Base-by-base conservation (phyloP, 2,329 filamentous ascomycete genomes). In the Orbilia blumenaviensis region DNA sequence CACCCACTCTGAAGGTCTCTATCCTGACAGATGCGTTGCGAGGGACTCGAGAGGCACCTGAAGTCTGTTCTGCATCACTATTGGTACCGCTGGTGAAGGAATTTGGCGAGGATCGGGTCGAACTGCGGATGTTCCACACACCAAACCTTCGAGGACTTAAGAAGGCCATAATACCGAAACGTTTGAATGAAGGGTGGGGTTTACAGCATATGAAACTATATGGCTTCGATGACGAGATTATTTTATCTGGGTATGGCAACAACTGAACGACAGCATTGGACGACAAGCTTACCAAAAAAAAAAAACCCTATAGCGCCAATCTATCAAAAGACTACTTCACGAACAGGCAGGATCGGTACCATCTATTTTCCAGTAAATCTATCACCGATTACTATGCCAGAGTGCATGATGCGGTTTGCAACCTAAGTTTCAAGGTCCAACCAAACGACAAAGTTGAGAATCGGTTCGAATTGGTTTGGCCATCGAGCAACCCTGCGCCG, bases 181-280 rank as follows among this genome's bases (percentile, higher is more conserved):
- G 95, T 18, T 94, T 99, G 82, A 99, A 99, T 80, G 95, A 99
- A 84, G 95, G 95, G 16, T 99, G 95, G 95, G 95, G 95, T 0
- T 84, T 99, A 77, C 95, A 99, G 82, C 95, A 99, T 82, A 99
- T 99, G 94, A 99, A 99, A 86, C 86, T 99, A 0, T 99, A 99
- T 80, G 95, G 95, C 0, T 85, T 97, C 21, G 95, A 99, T 80
- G 93, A 99, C 81, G 93, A 97, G 82, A 91, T 99, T 71, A 94
- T 99, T 78, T 88, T 99, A 80, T 96, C 94, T 6, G 94, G 93
- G 88, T 92, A 87, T 78, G 85, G 1, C 66, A 60, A 18, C n/a
- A 29, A 25, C 1, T 50, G 14, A 42, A 10, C 56, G 52, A 42
- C 32, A n/a, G 9, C 29, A 54, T 14, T 34, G 48, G 52, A 56